A percentile compares a stretch with the other conserved stretches of the same genome.
Evolutionary conservation across 306 rosid genomes (phyloP).

Genomic region (Trifolium repens): DNA sequence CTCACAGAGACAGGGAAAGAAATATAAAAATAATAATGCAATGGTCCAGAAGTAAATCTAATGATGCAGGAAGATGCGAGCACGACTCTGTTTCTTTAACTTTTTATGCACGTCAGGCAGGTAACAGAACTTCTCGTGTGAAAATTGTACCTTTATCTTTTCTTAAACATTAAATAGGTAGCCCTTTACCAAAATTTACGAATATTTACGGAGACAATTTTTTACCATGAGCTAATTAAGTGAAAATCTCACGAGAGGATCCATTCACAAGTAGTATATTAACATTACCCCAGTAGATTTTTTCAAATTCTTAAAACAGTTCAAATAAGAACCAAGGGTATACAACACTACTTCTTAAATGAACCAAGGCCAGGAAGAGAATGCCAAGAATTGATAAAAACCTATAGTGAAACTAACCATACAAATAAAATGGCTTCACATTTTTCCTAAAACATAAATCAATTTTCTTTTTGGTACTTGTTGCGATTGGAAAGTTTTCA

Average conservation of each 20-base stretch:
- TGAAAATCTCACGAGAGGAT: conserved; percentile 7
- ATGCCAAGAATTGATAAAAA: conserved; percentile 27
- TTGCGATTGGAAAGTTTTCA: conserved; percentile 12
- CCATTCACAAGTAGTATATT: background rate
- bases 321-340: background rate
- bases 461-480: conserved; percentile 14
- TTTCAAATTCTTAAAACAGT: conserved; percentile 23
- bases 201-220: background rate
- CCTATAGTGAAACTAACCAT: conserved; percentile 18
- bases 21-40: conserved; percentile 16
- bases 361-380: background rate
- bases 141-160: background rate
- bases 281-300: background rate
- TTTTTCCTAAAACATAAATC: conserved; percentile 13
- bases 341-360: conserved; percentile 21
- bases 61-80: conserved; percentile 8
- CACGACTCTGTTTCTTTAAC: background rate
- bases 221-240: conserved; percentile 13
- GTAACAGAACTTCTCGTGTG: background rate
- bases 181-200: background rate
- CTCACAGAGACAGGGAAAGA: conserved; percentile 1
- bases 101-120: background rate
- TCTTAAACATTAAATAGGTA: conserved; percentile 11
- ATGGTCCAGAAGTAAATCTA: conserved; percentile 8
- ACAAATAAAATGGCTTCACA: conserved; percentile 20